Base-by-base conservation (phyloP, 2,329 filamentous ascomycete genomes). In the Microdochium trichocladiopsis region DNA sequence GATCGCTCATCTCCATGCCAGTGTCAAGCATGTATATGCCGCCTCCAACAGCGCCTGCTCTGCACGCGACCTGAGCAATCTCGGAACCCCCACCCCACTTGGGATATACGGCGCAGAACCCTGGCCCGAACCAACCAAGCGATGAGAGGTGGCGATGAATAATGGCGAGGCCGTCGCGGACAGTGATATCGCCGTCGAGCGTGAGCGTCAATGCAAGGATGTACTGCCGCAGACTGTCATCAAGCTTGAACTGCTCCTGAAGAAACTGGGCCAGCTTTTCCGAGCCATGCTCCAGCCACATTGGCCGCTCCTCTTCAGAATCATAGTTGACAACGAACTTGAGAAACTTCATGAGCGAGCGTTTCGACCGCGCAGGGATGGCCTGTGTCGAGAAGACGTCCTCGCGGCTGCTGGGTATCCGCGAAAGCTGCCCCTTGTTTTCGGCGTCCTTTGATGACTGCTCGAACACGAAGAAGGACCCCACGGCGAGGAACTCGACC, bases 1-100 rank as follows among this genome's bases (percentile, higher is more conserved):
- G 56, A 9, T 64, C 60, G 16, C 64, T 59, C 6, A 45, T 23
- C 47, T 78, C 67, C 51, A 94, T 72, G 10, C 84, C 84, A 49
- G 86, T 86, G 45, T 84, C 87, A 16, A 97, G 80, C 66, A 96
- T 89, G 70, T 97, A 97, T 3, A 95, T 82, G 11, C 86, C 90
- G 48, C 94, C 94, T 33, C 93, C 93, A 6, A 99, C 94, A 21
- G 93, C 93, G 56, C 86, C 85, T 37, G 93, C 90, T 59, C 93
- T 87, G 66, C 94, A 97, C 4, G 86, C 89, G 23, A 96, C 91
- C 73, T 99, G 93, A 25, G 88, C 84, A 54, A 97, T 83, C 69
- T 99, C 93, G 28, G 90, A 87, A 48, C 88, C 77, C 25, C 93
- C 91, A 48, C 93, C 93, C 86, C 91, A 99, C 75, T 96, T 96